Evolutionary conservation across 306 rosid species (phyloP).

Genomic region (Castanea crenata): DNA sequence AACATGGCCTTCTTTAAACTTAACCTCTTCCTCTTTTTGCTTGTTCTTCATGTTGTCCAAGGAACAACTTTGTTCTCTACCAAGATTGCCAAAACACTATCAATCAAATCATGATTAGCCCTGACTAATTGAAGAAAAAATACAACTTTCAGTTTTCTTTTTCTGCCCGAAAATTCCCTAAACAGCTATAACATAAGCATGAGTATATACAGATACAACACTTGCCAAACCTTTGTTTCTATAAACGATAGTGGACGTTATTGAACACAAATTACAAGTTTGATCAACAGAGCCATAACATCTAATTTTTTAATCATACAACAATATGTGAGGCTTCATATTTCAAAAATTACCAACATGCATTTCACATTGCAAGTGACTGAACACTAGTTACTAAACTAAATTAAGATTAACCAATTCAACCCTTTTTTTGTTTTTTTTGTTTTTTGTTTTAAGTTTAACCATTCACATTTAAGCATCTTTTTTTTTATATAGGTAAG

Average conservation of each 20-base stretch:
- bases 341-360: no score
- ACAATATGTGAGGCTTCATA: no score
- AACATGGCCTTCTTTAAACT: conserved; percentile 11
- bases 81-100: conserved; percentile 79
- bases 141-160: not conserved
- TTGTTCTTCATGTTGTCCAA: not conserved
- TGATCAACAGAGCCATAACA: not conserved
- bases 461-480: no score
- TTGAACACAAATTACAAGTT: not conserved
- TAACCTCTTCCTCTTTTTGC: conserved; percentile 58
- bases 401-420: no score
- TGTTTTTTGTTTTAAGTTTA: no score
- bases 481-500: no score
- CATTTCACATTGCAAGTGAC: no score
- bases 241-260: not conserved
- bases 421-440: no score
- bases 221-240: not conserved
- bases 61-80: conserved; percentile 78
- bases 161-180: not conserved
- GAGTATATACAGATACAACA: not conserved
- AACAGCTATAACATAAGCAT: not conserved
- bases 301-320: no score
- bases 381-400: no score
- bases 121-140: not conserved
- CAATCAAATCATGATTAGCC: conserved; percentile 16